Conservation (phyloP, 306 rosid species). For the Glycine soja region DNA sequence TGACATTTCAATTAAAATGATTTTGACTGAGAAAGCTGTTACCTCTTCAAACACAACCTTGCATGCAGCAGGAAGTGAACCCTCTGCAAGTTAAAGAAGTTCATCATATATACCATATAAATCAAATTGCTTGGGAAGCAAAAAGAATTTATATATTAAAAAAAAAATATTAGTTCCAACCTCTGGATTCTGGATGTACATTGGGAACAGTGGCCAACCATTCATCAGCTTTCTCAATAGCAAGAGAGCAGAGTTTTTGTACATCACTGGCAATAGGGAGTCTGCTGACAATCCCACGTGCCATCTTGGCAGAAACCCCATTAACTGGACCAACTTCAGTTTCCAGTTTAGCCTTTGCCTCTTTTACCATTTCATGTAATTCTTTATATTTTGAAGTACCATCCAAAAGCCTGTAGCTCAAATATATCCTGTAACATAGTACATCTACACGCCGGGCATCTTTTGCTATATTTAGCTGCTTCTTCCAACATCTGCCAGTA, state of each 20-base stretch:
- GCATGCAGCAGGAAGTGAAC: constrained; percentile 99
- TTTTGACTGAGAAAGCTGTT: constrained; percentile 78
- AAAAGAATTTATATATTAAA: constrained; percentile 9
- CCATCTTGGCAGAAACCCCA: constrained; percentile 95
- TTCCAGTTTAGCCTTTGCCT: constrained; percentile 89
- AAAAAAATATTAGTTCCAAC: constrained; percentile 54
- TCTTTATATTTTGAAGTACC: constrained; percentile 88
- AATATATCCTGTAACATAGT: constrained; percentile 87
- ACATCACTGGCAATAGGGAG: constrained; percentile 90
- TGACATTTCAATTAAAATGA: constrained; percentile 78
- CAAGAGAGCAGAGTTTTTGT: constrained; percentile 88
- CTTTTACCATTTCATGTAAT: constrained; percentile 78
- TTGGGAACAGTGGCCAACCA: constrained; percentile 73
- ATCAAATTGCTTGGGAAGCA: constrained; percentile 40
- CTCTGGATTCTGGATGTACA: constrained; percentile 72
- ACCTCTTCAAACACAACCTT: constrained; percentile 94
- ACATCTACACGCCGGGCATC: constrained; percentile 97
- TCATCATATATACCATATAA: constrained; percentile 37
- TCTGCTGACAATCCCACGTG: constrained; percentile 96
- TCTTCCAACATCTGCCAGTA: constrained; percentile 86
- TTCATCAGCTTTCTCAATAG: constrained; percentile 83
- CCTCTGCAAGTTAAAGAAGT: constrained; percentile 65
- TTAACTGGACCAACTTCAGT: constrained; percentile 88
- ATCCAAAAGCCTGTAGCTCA: constrained; percentile 89
- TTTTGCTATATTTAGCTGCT: constrained; percentile 87